These are phyloP conservation scores for Ogataea neopini DNA, from an alignment of 805 yeast genomes.

Conservation along the genomic window DNA sequence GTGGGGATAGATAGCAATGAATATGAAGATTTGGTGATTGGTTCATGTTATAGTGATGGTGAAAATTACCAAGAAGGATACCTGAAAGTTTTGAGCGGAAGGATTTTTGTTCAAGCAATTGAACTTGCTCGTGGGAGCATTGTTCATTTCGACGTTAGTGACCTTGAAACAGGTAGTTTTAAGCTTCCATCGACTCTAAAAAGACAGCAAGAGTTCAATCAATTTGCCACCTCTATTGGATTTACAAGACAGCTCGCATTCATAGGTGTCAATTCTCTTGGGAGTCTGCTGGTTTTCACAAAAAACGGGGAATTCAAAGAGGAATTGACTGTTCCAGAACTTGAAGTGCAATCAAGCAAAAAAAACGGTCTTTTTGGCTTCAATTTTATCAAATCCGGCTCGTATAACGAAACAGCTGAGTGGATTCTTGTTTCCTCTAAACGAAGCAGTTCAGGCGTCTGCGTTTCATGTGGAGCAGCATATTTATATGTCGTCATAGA, in stretches of 20 bases:
- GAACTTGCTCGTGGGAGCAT: neutral
- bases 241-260: slow-evolving; percentile 30
- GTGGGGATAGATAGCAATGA: slow-evolving; percentile 41
- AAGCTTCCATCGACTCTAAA: slow-evolving; percentile 22
- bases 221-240: slow-evolving; percentile 41
- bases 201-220: slow-evolving; percentile 38
- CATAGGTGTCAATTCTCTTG: slow-evolving; percentile 42
- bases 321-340: neutral
- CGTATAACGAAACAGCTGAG: slow-evolving; percentile 9
- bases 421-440: slow-evolving; percentile 36
- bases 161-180: slow-evolving; percentile 12
- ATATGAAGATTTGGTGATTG: slow-evolving; percentile 43
- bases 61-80: slow-evolving; percentile 38
- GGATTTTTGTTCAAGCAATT: slow-evolving; percentile 4
- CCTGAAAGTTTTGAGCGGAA: slow-evolving; percentile 36
- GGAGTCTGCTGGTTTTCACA: slow-evolving; percentile 40
- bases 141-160: slow-evolving; percentile 7
- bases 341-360: slow-evolving; percentile 18
- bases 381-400: slow-evolving; percentile 28
- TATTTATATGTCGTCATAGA: slow-evolving; percentile 27
- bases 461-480: slow-evolving; percentile 44
- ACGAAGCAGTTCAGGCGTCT: slow-evolving; percentile 27
- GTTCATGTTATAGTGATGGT: slow-evolving; percentile 41
- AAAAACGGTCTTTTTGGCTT: slow-evolving; percentile 32
- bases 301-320: slow-evolving; percentile 12